A percentile compares a stretch with the other conserved stretches of the same genome.
Evolutionary conservation across 192 early-diverging fungal genomes (phyloP).

Genomic region (Linnemannia zychae): DNA sequence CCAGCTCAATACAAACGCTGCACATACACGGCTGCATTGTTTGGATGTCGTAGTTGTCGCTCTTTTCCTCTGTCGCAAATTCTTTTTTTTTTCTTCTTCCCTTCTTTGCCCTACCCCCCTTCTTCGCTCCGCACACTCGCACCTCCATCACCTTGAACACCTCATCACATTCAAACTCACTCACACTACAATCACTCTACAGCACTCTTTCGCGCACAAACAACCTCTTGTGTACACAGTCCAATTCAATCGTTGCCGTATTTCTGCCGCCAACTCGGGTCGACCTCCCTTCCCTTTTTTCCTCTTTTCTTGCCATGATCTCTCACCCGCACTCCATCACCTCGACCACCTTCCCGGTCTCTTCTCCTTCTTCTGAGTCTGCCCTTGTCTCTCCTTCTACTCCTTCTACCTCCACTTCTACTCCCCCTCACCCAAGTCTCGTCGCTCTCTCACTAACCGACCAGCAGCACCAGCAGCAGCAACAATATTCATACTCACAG

Average conservation of each 20-base stretch:
- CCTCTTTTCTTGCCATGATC: conserved; percentile 19
- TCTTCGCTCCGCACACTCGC: neutral
- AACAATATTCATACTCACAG: neutral
- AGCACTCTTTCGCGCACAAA: neutral
- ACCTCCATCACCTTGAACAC: neutral
- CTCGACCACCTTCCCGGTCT: neutral
- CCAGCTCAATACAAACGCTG: too few relatives aligned
- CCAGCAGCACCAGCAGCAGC: neutral
- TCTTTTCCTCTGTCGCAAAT: conserved; percentile 6
- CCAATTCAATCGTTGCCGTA: neutral
- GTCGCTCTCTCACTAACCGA: neutral
- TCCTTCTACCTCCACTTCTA: neutral
- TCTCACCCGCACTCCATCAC: conserved; percentile 25
- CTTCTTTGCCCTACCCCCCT: neutral
- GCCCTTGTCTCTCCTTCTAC: neutral
- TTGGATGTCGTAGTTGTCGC: too few relatives aligned
- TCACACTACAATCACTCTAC: too few relatives aligned
- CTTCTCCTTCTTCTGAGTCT: conserved; percentile 18
- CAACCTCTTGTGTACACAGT: neutral
- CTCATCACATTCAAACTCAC: neutral
- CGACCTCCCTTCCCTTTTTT: neutral
- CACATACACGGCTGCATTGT: too few relatives aligned
- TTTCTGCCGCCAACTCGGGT: neutral
- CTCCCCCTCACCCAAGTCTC: neutral
- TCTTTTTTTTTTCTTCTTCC: neutral